Conservation (phyloP, 495 filamentous ascomycete genomes). For the Penicillium psychrofluorescens region DNA sequence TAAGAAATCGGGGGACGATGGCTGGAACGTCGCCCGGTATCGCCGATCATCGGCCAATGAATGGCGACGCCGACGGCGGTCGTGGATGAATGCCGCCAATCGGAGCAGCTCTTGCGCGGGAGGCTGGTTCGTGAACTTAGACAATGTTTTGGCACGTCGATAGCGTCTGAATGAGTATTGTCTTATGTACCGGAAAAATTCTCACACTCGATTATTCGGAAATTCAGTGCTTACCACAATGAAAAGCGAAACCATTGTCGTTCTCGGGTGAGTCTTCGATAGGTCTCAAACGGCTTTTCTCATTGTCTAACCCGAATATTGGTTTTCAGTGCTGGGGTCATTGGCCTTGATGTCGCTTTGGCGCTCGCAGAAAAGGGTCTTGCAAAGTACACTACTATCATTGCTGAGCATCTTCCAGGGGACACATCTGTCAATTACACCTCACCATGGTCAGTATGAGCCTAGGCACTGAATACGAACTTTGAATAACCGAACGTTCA, state of each 20-base stretch:
- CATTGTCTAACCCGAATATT: not conserved
- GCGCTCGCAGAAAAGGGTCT: conserved; percentile 20
- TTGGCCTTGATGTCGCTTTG: conserved; percentile 27
- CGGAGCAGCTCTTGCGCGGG: not conserved
- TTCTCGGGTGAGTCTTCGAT: conserved; percentile 8
- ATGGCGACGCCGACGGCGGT: not conserved
- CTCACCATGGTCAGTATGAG: conserved; percentile 23
- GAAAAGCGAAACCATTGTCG: conserved; percentile 11
- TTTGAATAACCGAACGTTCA: not conserved
- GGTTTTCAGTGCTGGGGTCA: conserved; percentile 20
- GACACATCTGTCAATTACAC: conserved; percentile 21
- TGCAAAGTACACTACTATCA: conserved; percentile 15
- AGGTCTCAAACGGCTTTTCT: not conserved
- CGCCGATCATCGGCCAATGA: not conserved
- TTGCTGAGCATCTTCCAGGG: conserved; percentile 25
- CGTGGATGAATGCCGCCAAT: conserved; percentile 13
- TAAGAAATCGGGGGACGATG: too few relatives aligned
- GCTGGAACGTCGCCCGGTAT: not conserved
- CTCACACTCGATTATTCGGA: too few relatives aligned
- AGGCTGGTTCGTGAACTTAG: too few relatives aligned
- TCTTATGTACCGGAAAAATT: not conserved
- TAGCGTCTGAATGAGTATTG: not conserved
- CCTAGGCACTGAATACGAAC: not conserved
- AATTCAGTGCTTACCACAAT: not conserved
- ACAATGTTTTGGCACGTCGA: too few relatives aligned